A percentile compares a stretch with the other conserved stretches of the same genome.
phyloP scores from a whole-genome alignment of 2,329 filamentous ascomycete species.

The Calonectria crousiana region DNA sequence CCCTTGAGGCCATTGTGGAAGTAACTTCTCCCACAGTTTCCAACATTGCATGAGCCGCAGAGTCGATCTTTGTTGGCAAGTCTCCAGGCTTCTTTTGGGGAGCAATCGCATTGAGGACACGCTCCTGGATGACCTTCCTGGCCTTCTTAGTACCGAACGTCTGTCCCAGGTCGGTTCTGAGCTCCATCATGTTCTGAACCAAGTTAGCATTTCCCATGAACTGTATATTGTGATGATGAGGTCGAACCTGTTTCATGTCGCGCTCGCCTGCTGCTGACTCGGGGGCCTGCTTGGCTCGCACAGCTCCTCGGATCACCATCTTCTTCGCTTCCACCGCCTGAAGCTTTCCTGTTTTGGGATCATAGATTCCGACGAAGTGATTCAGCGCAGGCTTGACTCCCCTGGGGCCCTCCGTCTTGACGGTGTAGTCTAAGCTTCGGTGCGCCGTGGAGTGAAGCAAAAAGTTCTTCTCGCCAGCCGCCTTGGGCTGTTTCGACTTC shows the following conservation, averaged over 20 bases:
- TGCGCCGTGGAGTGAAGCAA: slow-evolving; percentile 70
- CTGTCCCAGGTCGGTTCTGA: slow-evolving; percentile 77
- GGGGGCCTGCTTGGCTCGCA: slow-evolving; percentile 66
- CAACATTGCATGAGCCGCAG: slow-evolving; percentile 71
- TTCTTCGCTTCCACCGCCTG: slow-evolving; percentile 74
- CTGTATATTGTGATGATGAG: not conserved
- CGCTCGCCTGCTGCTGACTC: slow-evolving; percentile 58
- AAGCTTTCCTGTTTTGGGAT: slow-evolving; percentile 69
- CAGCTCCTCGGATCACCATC: slow-evolving; percentile 70
- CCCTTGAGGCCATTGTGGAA: slow-evolving; percentile 74
- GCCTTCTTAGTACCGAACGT: slow-evolving; percentile 90
- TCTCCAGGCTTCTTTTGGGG: slow-evolving; percentile 51
- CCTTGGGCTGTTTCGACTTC: slow-evolving; percentile 55
- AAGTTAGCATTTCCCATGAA: slow-evolving; percentile 41
- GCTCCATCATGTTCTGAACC: slow-evolving; percentile 67
- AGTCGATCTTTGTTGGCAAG: slow-evolving; percentile 63
- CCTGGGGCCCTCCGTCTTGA: slow-evolving; percentile 58
- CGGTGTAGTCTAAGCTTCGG: slow-evolving; percentile 70
- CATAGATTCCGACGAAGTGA: slow-evolving; percentile 75
- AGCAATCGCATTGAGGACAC: slow-evolving; percentile 78
- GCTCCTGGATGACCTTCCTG: slow-evolving; percentile 79
- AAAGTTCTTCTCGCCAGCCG: slow-evolving; percentile 60
- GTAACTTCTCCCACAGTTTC: slow-evolving; percentile 72
- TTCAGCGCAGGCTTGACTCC: slow-evolving; percentile 59
- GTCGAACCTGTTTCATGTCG: slow-evolving; percentile 44